Evolutionary conservation across 2,329 filamentous ascomycete species (phyloP), one percentile per base, ranked within the genome.

Genomic region (Amphichorda felina): DNA sequence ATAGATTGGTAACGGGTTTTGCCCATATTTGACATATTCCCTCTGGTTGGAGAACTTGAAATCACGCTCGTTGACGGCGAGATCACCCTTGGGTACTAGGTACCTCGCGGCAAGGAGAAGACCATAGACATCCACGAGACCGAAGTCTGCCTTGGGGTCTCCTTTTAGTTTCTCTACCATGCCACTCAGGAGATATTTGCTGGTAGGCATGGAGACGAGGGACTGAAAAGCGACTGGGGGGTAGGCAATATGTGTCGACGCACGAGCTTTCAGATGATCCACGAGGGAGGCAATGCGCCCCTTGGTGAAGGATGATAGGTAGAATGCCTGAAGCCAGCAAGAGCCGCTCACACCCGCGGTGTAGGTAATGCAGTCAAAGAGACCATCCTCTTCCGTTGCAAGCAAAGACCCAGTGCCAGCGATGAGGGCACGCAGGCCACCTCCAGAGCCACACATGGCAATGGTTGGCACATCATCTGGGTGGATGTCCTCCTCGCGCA

Each of bases 311-410:
- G 85, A 84, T 4, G 56, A 55, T 50, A 91, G 79, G 52, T 84
- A 94, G 4, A 98, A 67, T 0, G 83, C 70, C 54, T 96, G 89
- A 5, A 96, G 68, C 91, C 91, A 98, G 56, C 91, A 96, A 43
- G 84, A 93, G 0, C 91, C 91, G 51, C 87, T 95, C 33, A 98
- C 91, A 1, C 91, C 91, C 5, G 89, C 86, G 1, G 87, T 94
- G 50, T 98, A 98, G 2, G 88, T 96, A 9, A 85, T 72, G 53
- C 91, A 96, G 57, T 95, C 88, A 53, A 94, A 93, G 0, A 98
- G 64, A 0, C 91, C 91, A 38, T 83, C 82, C 53, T 95, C 82
- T 40, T 86, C 76, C 0, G 86, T 72, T 3, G 87, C 88, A 8
- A 91, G 66, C 41, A 93, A 79, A 0, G 88, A 95, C 1, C 89